A percentile compares a stretch with the other conserved stretches of the same genome.
phyloP scores from a whole-genome alignment of 2,329 filamentous ascomycete species.

The Diaporthe australafricana region DNA sequence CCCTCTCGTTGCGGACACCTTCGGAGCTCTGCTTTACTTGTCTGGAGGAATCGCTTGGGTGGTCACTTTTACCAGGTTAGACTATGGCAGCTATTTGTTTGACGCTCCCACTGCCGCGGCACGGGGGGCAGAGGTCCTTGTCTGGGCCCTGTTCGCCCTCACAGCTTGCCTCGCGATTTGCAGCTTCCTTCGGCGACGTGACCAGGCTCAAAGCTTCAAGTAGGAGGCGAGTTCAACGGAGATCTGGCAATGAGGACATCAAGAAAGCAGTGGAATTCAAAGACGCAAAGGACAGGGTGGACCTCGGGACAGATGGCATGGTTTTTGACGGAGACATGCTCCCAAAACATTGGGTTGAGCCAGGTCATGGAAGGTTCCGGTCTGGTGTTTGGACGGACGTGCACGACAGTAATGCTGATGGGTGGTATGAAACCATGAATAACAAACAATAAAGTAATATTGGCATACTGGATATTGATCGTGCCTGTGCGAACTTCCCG shows the following conservation, averaged over 20 bases:
- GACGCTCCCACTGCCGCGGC: no score
- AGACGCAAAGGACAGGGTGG: neutral
- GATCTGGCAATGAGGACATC: neutral
- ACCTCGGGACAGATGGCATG: neutral
- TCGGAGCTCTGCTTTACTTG: neutral
- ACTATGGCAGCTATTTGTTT: no score
- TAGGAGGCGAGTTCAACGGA: neutral
- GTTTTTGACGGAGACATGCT: neutral
- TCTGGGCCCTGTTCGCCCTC: neutral
- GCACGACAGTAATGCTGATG: neutral
- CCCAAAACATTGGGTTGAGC: neutral
- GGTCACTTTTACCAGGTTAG: accelerated
- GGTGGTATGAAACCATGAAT: neutral
- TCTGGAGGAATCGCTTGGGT: neutral
- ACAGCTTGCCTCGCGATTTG: neutral
- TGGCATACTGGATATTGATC: neutral
- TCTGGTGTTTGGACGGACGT: neutral
- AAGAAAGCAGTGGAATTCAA: neutral
- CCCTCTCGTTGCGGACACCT: neutral
- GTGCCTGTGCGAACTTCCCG: neutral
- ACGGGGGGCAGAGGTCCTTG: no score
- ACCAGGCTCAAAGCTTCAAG: neutral
- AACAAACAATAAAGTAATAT: neutral
- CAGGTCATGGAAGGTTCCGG: neutral
- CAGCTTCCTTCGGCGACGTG: neutral